phyloP scores from a whole-genome alignment of 1,139 yeast genomes.

The Geotrichum europaeum region DNA sequence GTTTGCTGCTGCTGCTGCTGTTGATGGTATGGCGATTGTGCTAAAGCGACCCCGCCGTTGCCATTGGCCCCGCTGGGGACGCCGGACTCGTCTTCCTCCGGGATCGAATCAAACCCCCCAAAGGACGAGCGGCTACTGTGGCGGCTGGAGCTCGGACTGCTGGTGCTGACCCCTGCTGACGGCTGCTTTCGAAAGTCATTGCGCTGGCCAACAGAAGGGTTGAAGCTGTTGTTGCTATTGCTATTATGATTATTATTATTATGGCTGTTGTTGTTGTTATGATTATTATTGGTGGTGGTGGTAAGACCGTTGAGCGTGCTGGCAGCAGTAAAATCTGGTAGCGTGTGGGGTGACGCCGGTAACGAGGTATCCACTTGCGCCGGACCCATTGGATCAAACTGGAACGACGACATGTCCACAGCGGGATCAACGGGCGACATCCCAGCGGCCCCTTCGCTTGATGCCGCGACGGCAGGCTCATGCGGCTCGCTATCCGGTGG shows the following conservation, averaged over 20 bases:
- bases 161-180: not conserved
- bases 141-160: constrained; percentile 3
- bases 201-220: not conserved
- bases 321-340: not conserved
- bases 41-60: not conserved
- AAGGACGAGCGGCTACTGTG: not conserved
- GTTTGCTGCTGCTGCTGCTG: not conserved
- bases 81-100: constrained; percentile 11
- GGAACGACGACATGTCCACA: constrained; percentile 1
- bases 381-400: constrained; percentile 11
- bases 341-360: not conserved
- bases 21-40: not conserved
- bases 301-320: not conserved
- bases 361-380: not conserved
- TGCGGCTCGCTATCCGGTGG: constrained; percentile 12
- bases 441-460: constrained; percentile 2
- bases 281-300: not conserved
- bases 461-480: not conserved
- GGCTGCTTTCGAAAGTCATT: not conserved
- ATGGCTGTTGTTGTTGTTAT: not conserved
- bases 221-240: not conserved
- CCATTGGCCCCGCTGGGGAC: constrained; percentile 2
- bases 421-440: constrained; percentile 3
- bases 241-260: not conserved
- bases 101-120: constrained; percentile 5